phyloP scores from a whole-genome alignment of 768 basidiomycete genomes.

The Lentinula sp. region DNA sequence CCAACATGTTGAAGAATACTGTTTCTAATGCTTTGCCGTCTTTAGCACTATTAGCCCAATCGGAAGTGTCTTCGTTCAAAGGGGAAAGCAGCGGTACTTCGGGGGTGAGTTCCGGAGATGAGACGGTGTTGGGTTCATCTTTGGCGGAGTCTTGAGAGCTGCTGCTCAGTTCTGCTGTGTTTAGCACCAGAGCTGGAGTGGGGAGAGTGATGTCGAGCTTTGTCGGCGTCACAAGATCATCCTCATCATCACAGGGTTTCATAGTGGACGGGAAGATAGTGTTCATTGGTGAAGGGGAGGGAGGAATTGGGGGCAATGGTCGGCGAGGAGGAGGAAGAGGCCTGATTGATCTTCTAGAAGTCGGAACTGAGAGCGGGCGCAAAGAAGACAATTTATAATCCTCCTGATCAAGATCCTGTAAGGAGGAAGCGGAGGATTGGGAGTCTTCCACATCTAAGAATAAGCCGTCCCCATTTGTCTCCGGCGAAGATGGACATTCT shows the following conservation, averaged over 20 bases:
- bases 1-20: constrained; percentile 56
- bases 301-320: constrained; percentile 6
- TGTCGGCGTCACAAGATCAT: neutral
- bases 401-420: neutral
- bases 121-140: neutral
- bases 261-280: neutral
- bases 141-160: neutral
- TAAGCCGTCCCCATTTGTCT: neutral
- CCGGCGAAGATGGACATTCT: neutral
- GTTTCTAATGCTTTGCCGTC: constrained; percentile 45
- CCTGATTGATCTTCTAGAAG: neutral
- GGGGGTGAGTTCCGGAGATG: neutral
- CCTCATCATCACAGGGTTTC: neutral
- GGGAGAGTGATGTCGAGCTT: neutral
- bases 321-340: constrained; percentile 8
- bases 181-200: neutral
- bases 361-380: neutral
- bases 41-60: constrained; percentile 32
- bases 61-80: neutral
- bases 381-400: neutral
- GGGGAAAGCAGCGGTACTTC: neutral
- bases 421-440: neutral
- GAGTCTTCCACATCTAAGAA: neutral
- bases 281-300: neutral
- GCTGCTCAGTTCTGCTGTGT: neutral